Base-by-base conservation (phyloP, 257 asterid species). In the Fraxinus americana region DNA sequence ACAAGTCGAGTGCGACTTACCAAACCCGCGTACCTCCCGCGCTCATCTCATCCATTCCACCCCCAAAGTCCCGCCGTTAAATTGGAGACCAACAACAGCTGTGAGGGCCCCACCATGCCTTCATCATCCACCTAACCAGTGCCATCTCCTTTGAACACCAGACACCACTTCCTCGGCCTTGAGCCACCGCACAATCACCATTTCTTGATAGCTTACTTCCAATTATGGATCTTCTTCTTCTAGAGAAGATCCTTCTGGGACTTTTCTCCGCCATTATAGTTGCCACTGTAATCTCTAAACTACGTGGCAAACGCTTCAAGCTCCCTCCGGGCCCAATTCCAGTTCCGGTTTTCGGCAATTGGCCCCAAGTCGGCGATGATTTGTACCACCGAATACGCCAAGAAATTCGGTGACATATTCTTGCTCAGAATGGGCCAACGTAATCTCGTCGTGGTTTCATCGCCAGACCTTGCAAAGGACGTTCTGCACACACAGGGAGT, bases 271-370 rank as follows among this genome's bases (percentile, higher is more conserved):
- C 98, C 80, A 85, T 87, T n/a, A 66, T 89, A 12, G 43, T 87
- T 19, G 98, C 97, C 61, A 57, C 89, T 48, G 81, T 86, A 0
- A 79, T 92, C 7, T 91, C 98, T 27, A 92, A 89, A 76, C 81
- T 94, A 4, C 92, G 96, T 1, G 92, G 93, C 63, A 89, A 84
- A 86, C 83, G 85, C 1, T 84, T 91, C 79, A 90, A 88, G 74
- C 91, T 94, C 19, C 98, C 98, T 0, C 98, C 98, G 8, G 97
- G 98, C 0, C 98, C 98, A 0, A 81, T 92, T 39, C 97, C 97
- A 0, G 87, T 91, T 0, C 98, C 98, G 1, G 78, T 94, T 30
- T 92, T 94, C 84, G 98, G 98, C 0, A 94, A 91, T 81, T 91
- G 97, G 99, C 90, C 92, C 4, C 96, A 94, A 77, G 92, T 92